Conservation (phyloP, 2,329 filamentous ascomycete species). For the Alternaria brassicae region DNA sequence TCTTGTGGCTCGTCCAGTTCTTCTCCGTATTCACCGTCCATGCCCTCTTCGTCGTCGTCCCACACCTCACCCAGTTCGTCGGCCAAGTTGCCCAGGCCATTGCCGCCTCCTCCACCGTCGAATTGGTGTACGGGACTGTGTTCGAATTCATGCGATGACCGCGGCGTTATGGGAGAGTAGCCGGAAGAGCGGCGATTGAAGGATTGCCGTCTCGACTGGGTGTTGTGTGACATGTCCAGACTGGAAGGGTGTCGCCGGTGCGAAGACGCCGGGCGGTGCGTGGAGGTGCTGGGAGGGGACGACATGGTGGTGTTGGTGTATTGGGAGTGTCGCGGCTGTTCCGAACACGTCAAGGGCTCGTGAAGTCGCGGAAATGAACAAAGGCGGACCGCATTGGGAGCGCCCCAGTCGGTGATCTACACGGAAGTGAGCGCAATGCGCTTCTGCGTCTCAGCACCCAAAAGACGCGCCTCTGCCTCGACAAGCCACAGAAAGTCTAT, state of each 20-base stretch:
- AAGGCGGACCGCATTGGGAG: conserved; percentile 18
- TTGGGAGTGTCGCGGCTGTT: conserved; percentile 8
- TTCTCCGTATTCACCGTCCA: conserved; percentile 51
- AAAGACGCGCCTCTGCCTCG: conserved; percentile 4
- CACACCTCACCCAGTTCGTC: conserved; percentile 81
- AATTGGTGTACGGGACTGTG: conserved; percentile 49
- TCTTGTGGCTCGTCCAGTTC: conserved; percentile 40
- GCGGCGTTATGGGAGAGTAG: conserved; percentile 55
- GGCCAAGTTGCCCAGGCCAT: conserved; percentile 75
- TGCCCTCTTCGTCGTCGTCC: conserved; percentile 68
- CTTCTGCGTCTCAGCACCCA: conserved; percentile 13
- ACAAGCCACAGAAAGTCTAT: conserved; percentile 2
- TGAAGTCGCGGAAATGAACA: conserved; percentile 10
- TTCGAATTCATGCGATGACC: conserved; percentile 51
- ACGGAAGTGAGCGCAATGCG: conserved; percentile 15
- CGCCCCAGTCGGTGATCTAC: conserved; percentile 22
- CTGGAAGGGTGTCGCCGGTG: conserved; percentile 52
- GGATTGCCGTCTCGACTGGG: conserved; percentile 45
- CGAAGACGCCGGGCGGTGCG: conserved; percentile 44
- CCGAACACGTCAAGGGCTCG: conserved; percentile 13
- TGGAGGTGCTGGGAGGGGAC: conserved; percentile 53
- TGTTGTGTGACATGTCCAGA: conserved; percentile 52
- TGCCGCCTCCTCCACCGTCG: conserved; percentile 54
- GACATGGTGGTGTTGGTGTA: conserved; percentile 40
- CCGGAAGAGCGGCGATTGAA: conserved; percentile 54